Base-by-base conservation (phyloP, 108 stramenopile species). In the Schizochytrium sp. region DNA sequence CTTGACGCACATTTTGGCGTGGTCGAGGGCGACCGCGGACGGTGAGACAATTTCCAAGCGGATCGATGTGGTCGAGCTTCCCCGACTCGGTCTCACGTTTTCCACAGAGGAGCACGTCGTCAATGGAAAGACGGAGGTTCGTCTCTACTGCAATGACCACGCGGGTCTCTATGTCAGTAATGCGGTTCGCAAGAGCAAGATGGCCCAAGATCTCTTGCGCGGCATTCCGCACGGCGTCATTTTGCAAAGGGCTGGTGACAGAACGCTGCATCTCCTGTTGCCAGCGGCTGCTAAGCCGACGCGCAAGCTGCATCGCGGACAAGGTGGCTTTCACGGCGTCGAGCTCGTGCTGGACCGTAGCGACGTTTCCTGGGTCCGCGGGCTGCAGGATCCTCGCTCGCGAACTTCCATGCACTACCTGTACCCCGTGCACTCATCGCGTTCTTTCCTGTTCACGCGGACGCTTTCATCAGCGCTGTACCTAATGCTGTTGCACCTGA, bases 151-250 rank as follows among this genome's bases (percentile, higher is more conserved):
- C 28, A 83, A 83, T 23, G 76, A 83, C 51, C 76, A 83, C 23
- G 76, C 76, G 6, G 76, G 76, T 34, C 28, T 83, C 16, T 83
- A 53, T 34, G 16, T 83, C 16, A 83, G 76, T 23, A 83, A 83
- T 23, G 76, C 76, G 14, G 48, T 83, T 10, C 76, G 76, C n/a
- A 83, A 83, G 76, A 83, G 76, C 51, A 83, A 83, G 28, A 83
- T 83, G 76, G 76, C 76, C n/a, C 76, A 83, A 53, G 76, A 83
- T 34, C 28, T 83, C 19, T 28, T 83, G 76, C 76, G 76, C 2
- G 76, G 76, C 4, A 83, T 83, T 23, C 76, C 76, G n/a, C 76
- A 83, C 76, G 76, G 76, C 23, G 76, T 83, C 23, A 28, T 83
- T 23, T 23, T 83, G n/a, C 76, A 83, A 23, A 43, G 76, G 19